Evolutionary conservation across 345 rosid genomes (phyloP), one percentile per base, ranked within the genome.

Genomic region (Moricandia arvensis): DNA sequence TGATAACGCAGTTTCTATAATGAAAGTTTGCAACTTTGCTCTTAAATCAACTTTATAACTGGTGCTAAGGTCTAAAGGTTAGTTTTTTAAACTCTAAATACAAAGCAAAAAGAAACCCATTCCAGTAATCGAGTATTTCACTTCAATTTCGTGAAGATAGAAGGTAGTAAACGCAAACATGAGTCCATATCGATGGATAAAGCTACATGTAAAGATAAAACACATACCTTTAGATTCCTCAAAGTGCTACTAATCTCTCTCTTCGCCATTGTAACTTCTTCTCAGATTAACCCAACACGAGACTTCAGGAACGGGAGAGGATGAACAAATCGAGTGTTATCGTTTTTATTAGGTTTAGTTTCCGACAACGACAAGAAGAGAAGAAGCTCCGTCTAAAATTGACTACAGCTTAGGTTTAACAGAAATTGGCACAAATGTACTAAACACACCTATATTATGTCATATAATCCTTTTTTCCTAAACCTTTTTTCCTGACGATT

Each of bases 201-300:
- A n/a, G n/a, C n/a, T n/a, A n/a, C 38, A 1, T 43, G 18, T 17
- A 30, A 0, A 51, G 17, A 45, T 8, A 4, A n/a, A 59, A 71
- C 1, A 31, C 63, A 26, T 84, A 94, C 98, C 97, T 90, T 94
- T 79, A 94, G 83, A 79, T 85, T 92, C 86, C 74, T 87, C 83
- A 94, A 83, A 54, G 97, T 94, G 79, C 81, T 86, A 62, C 97
- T 91, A 26, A 94, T 85, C 86, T 90, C 98, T 33, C 95, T 89
- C 77, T 88, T 91, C 54, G 92, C 88, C 97, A 90, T 94, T 59
- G n/a, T 13, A 65, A 33, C 21, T 70, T 63, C 24, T 29, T 43
- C 76, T 59, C 41, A 58, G 26, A 41, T 26, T 37, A 31, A 13
- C 35, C 35, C 34, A n/a, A 33, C 47, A 45, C 73, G 4, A 41